These are phyloP conservation scores for Calocera viscosa DNA, from an alignment of 768 basidiomycete species.

Conservation along the genomic window DNA sequence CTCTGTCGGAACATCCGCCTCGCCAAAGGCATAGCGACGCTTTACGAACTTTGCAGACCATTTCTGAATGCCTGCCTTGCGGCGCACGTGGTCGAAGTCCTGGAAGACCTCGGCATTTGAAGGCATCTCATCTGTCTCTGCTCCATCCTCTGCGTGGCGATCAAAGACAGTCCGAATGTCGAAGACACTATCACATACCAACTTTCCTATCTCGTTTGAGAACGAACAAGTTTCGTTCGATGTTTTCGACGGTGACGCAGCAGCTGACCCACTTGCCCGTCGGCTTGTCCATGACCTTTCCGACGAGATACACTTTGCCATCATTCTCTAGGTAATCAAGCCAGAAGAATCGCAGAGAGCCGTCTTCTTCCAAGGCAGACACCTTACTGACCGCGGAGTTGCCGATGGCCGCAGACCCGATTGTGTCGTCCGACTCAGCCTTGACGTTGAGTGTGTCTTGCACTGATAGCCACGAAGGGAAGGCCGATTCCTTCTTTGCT, in stretches of 20 bases:
- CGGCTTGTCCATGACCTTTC: slow-evolving; percentile 75
- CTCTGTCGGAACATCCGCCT: slow-evolving; percentile 63
- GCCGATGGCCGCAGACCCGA: not conserved
- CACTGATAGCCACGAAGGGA: slow-evolving; percentile 58
- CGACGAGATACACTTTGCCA: slow-evolving; percentile 76
- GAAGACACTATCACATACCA: slow-evolving; percentile 24
- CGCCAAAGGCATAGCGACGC: slow-evolving; percentile 85
- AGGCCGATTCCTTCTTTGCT: slow-evolving; percentile 38
- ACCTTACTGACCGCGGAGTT: slow-evolving; percentile 9
- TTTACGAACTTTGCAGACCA: slow-evolving; percentile 79
- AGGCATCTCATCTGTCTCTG: slow-evolving; percentile 66
- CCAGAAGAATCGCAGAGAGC: slow-evolving; percentile 87
- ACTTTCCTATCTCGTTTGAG: slow-evolving; percentile 61
- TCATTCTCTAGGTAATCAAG: slow-evolving; percentile 82
- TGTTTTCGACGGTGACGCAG: slow-evolving; percentile 70
- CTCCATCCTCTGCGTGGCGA: slow-evolving; percentile 34
- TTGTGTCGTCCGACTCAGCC: slow-evolving; percentile 13
- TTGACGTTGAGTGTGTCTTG: slow-evolving; percentile 35
- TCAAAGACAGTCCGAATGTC: not conserved
- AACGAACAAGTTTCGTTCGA: slow-evolving; percentile 84
- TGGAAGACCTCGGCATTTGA: slow-evolving; percentile 55
- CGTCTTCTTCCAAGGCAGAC: slow-evolving; percentile 67
- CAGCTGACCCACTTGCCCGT: slow-evolving; percentile 63
- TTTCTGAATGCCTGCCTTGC: slow-evolving; percentile 55
- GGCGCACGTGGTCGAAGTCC: slow-evolving; percentile 72